Conservation (phyloP, 306 rosid genomes). For the Geum urbanum region DNA sequence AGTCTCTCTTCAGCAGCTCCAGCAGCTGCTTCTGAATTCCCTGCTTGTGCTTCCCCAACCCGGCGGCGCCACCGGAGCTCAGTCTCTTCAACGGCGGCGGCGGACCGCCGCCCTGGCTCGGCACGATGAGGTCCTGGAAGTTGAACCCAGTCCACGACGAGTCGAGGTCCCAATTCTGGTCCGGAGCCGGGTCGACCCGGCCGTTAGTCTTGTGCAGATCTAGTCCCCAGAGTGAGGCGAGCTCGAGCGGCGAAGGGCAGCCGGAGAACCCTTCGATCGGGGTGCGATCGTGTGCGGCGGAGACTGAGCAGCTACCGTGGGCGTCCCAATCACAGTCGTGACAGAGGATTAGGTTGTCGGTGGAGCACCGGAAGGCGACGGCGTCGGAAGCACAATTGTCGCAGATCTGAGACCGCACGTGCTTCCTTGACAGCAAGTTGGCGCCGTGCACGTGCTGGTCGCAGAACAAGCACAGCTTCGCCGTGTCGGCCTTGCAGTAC, state of each 20-base stretch:
- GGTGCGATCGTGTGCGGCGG: slow-evolving; percentile 42
- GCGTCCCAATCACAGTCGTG: slow-evolving; percentile 60
- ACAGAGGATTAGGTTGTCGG: slow-evolving; percentile 61
- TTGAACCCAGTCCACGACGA: slow-evolving; percentile 22
- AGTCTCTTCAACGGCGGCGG: slow-evolving; percentile 24
- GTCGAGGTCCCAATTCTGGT: slow-evolving; percentile 27
- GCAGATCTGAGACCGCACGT: slow-evolving; percentile 60
- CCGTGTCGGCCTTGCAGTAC: slow-evolving; percentile 64
- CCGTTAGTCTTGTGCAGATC: slow-evolving; percentile 33
- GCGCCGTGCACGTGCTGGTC: slow-evolving; percentile 71
- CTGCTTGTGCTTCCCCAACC: slow-evolving; percentile 47
- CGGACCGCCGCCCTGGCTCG: slow-evolving; percentile 26
- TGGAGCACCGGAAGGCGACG: slow-evolving; percentile 51
- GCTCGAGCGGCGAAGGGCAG: slow-evolving; percentile 51
- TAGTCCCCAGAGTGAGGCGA: slow-evolving; percentile 51
- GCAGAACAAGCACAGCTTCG: slow-evolving; percentile 66
- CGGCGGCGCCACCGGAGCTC: slow-evolving; percentile 16
- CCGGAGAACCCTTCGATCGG: slow-evolving; percentile 53
- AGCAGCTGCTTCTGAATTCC: slow-evolving; percentile 54
- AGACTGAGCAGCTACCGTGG: slow-evolving; percentile 42
- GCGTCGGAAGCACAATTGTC: slow-evolving; percentile 53
- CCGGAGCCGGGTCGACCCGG: slow-evolving; percentile 13
- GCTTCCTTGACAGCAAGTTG: slow-evolving; percentile 53
- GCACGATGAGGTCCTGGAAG: slow-evolving; percentile 47
- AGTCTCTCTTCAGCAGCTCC: slow-evolving; percentile 49